These are phyloP conservation scores for Mychonastes homosphaera DNA, from an alignment of 139 green algal species.

Conservation along the genomic window DNA sequence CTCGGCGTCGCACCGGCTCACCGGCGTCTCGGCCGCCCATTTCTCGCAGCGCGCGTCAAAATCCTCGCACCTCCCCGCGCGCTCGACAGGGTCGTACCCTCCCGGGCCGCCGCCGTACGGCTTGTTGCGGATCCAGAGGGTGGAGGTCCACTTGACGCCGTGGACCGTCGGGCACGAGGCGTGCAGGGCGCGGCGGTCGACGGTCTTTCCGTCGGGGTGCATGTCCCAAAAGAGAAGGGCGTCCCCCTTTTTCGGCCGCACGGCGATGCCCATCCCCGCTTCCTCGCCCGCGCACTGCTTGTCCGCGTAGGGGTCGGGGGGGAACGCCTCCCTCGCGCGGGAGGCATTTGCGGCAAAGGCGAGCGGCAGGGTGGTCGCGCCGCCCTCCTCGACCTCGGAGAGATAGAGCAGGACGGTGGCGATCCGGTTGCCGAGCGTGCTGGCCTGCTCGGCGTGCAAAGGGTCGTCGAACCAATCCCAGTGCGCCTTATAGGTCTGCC, in stretches of 20 bases:
- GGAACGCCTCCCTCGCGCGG: neutral
- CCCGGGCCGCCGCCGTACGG: conserved; percentile 7
- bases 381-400: conserved; percentile 48
- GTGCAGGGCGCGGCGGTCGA: conserved; percentile 35
- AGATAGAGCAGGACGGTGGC: conserved; percentile 67
- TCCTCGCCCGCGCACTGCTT: neutral
- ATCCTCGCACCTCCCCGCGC: conserved; percentile 12
- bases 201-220: conserved; percentile 23
- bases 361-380: conserved; percentile 56
- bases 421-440: conserved; percentile 25
- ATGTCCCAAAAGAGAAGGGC: conserved; percentile 58
- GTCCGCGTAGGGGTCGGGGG: neutral
- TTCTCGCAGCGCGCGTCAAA: neutral
- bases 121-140: conserved; percentile 50
- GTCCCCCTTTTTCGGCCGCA: conserved; percentile 29
- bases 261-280: conserved; percentile 17
- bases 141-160: conserved; percentile 59
- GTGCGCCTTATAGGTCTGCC: conserved; percentile 52
- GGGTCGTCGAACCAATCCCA: conserved; percentile 55
- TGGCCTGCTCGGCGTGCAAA: conserved; percentile 19
- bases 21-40: conserved; percentile 1
- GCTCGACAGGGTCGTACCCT: conserved; percentile 21
- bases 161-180: conserved; percentile 37
- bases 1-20: conserved; percentile 15
- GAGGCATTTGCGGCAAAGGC: neutral